phyloP scores from a whole-genome alignment of 345 rosid species.

The Murraya koenigii region DNA sequence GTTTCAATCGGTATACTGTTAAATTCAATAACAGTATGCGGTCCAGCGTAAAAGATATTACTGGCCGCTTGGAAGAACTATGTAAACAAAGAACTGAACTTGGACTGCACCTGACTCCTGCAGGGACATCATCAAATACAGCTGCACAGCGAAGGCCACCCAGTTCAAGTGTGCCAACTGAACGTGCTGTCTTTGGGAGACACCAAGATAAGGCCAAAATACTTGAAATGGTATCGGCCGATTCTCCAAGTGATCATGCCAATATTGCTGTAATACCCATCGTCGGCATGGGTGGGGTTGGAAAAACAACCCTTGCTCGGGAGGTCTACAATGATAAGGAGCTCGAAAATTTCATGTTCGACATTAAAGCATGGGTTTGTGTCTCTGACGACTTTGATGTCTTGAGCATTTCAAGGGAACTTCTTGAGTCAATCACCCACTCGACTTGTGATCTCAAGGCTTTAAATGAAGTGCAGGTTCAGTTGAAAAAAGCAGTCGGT shows the following conservation, averaged over 20 bases:
- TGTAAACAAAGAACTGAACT: not conserved
- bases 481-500: not conserved
- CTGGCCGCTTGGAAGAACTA: not conserved
- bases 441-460: not conserved
- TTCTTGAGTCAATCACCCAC: not conserved
- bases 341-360: not conserved
- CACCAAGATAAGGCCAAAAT: not conserved
- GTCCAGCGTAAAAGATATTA: not conserved
- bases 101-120: not conserved
- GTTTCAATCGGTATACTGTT: not conserved
- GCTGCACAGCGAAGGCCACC: not conserved
- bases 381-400: not conserved
- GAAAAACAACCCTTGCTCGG: too few species aligned
- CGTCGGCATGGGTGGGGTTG: too few species aligned
- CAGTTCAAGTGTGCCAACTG: not conserved
- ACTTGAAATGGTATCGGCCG: not conserved
- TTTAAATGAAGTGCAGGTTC: not conserved
- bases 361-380: not conserved
- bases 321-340: conserved; percentile 1
- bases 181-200: not conserved
- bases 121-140: not conserved
- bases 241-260: not conserved
- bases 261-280: not conserved
- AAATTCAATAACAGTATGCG: not conserved
- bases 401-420: not conserved